phyloP scores from a whole-genome alignment of 345 rosid species.

The Salix viminalis region DNA sequence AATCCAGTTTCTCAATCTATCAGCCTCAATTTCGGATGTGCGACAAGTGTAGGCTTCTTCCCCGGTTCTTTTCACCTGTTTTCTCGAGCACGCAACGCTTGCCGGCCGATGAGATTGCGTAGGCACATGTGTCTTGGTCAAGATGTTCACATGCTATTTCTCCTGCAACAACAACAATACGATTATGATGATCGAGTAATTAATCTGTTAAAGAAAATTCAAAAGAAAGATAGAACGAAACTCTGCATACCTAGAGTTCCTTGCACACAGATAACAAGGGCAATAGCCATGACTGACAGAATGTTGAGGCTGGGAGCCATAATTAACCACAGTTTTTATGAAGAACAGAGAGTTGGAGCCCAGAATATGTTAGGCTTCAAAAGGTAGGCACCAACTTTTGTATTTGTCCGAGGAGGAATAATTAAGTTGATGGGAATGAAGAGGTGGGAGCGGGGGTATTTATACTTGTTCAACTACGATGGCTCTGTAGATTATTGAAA shows the following conservation, averaged over 20 bases:
- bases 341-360: background rate
- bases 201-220: background rate
- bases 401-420: slow-evolving; percentile 1
- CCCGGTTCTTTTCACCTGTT: slow-evolving; percentile 54
- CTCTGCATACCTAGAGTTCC: slow-evolving; percentile 27
- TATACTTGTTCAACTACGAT: background rate
- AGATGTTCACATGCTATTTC: slow-evolving; percentile 62
- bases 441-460: background rate
- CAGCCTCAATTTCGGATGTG: slow-evolving; percentile 65
- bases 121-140: slow-evolving; percentile 53
- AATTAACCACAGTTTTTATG: background rate
- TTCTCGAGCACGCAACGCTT: slow-evolving; percentile 79
- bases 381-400: background rate
- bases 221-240: background rate
- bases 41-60: slow-evolving; percentile 52
- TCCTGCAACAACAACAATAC: slow-evolving; percentile 18
- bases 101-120: slow-evolving; percentile 67
- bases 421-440: slow-evolving; percentile 2
- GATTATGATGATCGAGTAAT: background rate
- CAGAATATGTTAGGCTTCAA: background rate
- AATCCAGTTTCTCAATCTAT: slow-evolving; percentile 48
- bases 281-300: slow-evolving; percentile 24
- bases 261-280: slow-evolving; percentile 26
- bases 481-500: background rate
- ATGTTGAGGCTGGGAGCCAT: slow-evolving; percentile 37